These are phyloP conservation scores for Fusarium sp. DNA, from an alignment of 2,329 filamentous ascomycete genomes.

Conservation along the genomic window DNA sequence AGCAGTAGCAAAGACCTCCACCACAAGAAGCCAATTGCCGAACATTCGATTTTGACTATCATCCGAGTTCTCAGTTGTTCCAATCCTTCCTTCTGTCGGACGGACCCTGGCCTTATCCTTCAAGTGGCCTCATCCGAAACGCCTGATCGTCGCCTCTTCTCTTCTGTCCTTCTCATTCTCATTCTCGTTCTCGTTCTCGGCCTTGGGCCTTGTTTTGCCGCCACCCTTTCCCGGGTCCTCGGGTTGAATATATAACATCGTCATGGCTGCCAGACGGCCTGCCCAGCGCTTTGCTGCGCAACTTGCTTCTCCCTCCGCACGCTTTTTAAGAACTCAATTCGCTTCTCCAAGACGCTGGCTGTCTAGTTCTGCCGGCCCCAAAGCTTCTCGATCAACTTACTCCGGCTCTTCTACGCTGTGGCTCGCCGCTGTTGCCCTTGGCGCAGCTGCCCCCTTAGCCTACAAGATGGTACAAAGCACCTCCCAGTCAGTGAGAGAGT, in stretches of 20 bases:
- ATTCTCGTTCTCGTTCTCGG: conserved; percentile 13
- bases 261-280: conserved; percentile 51
- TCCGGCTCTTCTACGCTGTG: conserved; percentile 42
- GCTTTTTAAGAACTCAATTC: conserved; percentile 45
- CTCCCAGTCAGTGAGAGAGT: neutral
- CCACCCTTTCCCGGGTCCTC: conserved; percentile 13
- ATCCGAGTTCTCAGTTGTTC: conserved; percentile 41
- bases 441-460: conserved; percentile 63
- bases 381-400: conserved; percentile 34
- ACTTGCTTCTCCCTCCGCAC: conserved; percentile 43
- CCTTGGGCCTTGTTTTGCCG: conserved; percentile 13
- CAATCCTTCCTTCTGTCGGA: conserved; percentile 26
- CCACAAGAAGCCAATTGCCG: conserved; percentile 39
- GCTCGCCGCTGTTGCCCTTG: conserved; percentile 57
- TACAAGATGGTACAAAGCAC: conserved; percentile 66
- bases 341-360: conserved; percentile 40
- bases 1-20: conserved; percentile 19
- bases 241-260: conserved; percentile 41
- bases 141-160: conserved; percentile 35
- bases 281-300: conserved; percentile 48
- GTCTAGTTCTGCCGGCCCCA: conserved; percentile 41
- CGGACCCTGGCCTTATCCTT: conserved; percentile 24
- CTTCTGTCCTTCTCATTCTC: conserved; percentile 26
- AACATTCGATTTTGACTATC: conserved; percentile 49
- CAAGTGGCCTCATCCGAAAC: conserved; percentile 45